Evolutionary conservation across 495 filamentous ascomycete genomes (phyloP).

Genomic region (Bombardia bombarda): DNA sequence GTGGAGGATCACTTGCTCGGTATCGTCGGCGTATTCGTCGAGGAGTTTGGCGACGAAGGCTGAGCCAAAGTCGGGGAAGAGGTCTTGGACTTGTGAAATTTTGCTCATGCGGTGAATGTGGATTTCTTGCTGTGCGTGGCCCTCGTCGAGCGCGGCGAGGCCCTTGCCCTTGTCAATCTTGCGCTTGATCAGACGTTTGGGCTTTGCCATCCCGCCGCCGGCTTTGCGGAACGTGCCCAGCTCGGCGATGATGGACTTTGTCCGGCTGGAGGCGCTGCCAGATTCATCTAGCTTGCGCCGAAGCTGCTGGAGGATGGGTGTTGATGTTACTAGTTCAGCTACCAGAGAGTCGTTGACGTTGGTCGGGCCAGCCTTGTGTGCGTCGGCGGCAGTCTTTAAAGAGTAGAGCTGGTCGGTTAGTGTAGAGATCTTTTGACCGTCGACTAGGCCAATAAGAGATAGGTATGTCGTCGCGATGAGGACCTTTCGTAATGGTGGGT

Average conservation of each 20-base stretch:
- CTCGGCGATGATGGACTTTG: slow-evolving; percentile 48
- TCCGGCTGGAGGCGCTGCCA: slow-evolving; percentile 31
- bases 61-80: slow-evolving; percentile 84
- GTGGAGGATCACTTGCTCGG: slow-evolving; percentile 73
- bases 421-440: slow-evolving; percentile 58
- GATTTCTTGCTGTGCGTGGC: slow-evolving; percentile 42
- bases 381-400: slow-evolving; percentile 59
- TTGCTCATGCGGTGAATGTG: slow-evolving; percentile 77
- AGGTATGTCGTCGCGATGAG: slow-evolving; percentile 67
- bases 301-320: slow-evolving; percentile 45
- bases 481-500: slow-evolving; percentile 48
- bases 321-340: slow-evolving; percentile 54
- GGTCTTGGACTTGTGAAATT: slow-evolving; percentile 79
- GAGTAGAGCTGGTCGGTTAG: slow-evolving; percentile 77
- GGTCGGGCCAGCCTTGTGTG: slow-evolving; percentile 40
- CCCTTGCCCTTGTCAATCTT: slow-evolving; percentile 65
- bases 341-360: slow-evolving; percentile 50
- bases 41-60: slow-evolving; percentile 74
- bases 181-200: slow-evolving; percentile 38
- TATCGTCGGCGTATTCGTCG: slow-evolving; percentile 67
- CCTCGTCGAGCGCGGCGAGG: slow-evolving; percentile 35
- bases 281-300: slow-evolving; percentile 35
- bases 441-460: slow-evolving; percentile 58
- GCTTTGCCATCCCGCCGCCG: slow-evolving; percentile 40
- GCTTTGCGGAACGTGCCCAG: slow-evolving; percentile 49